Evolutionary conservation across 371 early-diverging fungal species (phyloP), one percentile per base, ranked within the genome.

Genomic region (Thermomucor indicae-seudaticae): DNA sequence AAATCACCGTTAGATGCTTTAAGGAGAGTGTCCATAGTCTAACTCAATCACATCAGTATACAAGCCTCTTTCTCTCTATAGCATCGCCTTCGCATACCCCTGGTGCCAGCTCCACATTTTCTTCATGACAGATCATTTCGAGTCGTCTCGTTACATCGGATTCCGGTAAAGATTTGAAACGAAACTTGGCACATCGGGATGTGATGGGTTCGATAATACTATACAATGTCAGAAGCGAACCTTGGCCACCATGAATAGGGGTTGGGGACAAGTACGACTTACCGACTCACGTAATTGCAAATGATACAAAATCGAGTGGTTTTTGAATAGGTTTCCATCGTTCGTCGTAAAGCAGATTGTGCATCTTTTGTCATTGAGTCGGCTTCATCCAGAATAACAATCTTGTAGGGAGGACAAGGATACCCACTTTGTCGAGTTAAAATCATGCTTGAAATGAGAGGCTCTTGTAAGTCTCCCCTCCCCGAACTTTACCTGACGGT

Each of bases 321-420:
- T 44, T 90, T 88, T 39, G 96, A 92, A 68, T 93, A 97, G 3
- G 89, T 88, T 70, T 99, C 99, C 89, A 99, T 99, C n/a, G 93
- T 97, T 47, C 99, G 78, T 48, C 99, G 81, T 45, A 99, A 79
- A 7, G 99, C 99, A 14, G 94, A 84, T 65, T 99, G 99, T 0
- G 99, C 99, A 69, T 99, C 99, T 3, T 74, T 70, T 1, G 98
- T 99, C 97, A 99, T 93, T 6, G 95, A 92, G 77, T 99, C 99
- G 0, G 97, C 98, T 75, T 99, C 99, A 65, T 99, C 99, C 51
- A 99, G 80, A 59, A 99, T 94, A 39, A 99, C 84, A 31, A 99
- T 85, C 65, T 99, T 99, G 76, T 86, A 95, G 4, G 92, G 91
- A 3, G 95, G 94, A 49, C 74, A 75, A 24, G 84, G 84, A 50